Evolutionary conservation across 1,284 basidiomycete species (phyloP).

Genomic region (Chalciporus sp.): DNA sequence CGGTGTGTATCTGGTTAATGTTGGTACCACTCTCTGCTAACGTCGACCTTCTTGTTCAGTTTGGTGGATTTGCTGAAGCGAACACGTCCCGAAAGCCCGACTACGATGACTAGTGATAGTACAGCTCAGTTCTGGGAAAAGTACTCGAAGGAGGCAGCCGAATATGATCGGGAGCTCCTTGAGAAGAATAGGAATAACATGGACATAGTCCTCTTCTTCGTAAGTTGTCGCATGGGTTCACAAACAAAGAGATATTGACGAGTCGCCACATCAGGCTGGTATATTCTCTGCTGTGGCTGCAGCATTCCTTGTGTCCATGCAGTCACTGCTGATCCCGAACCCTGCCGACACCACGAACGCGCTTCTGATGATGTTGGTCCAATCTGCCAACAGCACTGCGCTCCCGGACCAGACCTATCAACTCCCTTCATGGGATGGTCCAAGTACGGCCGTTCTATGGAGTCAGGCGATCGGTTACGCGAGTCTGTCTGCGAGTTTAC

Average conservation of each 20-base stretch:
- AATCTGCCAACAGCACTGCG: slow-evolving; percentile 13
- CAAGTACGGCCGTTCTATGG: slow-evolving; percentile 9
- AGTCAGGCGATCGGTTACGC: slow-evolving; percentile 16
- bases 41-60: too few relatives aligned
- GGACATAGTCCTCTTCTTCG: slow-evolving; percentile 12
- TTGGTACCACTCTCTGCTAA: too few relatives aligned
- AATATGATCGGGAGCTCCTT: slow-evolving; percentile 8
- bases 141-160: background rate
- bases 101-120: too few relatives aligned
- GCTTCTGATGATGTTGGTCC: slow-evolving; percentile 16
- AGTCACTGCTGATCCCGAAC: slow-evolving; percentile 9
- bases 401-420: slow-evolving; percentile 4
- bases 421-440: slow-evolving; percentile 12
- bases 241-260: too few relatives aligned
- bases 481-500: slow-evolving; percentile 15
- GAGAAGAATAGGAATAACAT: slow-evolving; percentile 11
- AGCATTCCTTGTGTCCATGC: slow-evolving; percentile 12
- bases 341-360: slow-evolving; percentile 18
- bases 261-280: slow-evolving; percentile 7
- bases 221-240: background rate
- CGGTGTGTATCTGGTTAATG: too few relatives aligned
- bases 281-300: slow-evolving; percentile 22
- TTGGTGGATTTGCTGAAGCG: too few relatives aligned
- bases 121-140: slow-evolving; percentile 4
- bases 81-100: too few relatives aligned